Evolutionary conservation across 805 yeast genomes (phyloP).

Genomic region (Metschnikowia similis): DNA sequence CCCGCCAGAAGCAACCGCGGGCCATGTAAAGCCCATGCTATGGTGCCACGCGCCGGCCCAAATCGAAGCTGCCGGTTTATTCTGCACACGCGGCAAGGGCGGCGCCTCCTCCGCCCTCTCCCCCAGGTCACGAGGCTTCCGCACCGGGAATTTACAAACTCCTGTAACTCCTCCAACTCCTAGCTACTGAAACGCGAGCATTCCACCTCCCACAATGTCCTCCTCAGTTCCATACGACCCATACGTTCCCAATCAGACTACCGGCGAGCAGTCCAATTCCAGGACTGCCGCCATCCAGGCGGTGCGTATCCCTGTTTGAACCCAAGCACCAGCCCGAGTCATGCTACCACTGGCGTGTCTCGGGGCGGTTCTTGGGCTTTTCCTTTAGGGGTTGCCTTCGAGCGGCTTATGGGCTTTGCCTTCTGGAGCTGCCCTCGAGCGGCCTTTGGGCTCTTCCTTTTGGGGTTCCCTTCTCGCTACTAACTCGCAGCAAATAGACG

Average conservation of each 20-base stretch:
- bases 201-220: conserved; percentile 45
- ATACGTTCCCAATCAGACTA: conserved; percentile 62
- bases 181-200: background rate
- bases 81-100: background rate
- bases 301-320: conserved; percentile 37
- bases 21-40: background rate
- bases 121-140: conserved; percentile 9
- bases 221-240: conserved; percentile 84
- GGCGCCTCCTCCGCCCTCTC: background rate
- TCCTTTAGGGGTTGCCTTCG: background rate
- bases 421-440: no score
- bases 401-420: conserved; percentile 18
- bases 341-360: background rate
- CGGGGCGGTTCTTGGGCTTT: background rate
- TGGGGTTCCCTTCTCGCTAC: conserved; percentile 15
- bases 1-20: background rate
- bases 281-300: conserved; percentile 83
- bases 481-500: conserved; percentile 69
- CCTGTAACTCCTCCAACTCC: background rate
- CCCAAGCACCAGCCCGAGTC: background rate
- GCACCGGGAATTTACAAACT: conserved; percentile 4
- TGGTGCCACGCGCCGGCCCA: no score
- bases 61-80: no score
- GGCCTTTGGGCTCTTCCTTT: background rate
- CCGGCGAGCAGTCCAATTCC: conserved; percentile 48